Conservation (phyloP, 2,329 filamentous ascomycete genomes). For the Thelonectria discophora region DNA sequence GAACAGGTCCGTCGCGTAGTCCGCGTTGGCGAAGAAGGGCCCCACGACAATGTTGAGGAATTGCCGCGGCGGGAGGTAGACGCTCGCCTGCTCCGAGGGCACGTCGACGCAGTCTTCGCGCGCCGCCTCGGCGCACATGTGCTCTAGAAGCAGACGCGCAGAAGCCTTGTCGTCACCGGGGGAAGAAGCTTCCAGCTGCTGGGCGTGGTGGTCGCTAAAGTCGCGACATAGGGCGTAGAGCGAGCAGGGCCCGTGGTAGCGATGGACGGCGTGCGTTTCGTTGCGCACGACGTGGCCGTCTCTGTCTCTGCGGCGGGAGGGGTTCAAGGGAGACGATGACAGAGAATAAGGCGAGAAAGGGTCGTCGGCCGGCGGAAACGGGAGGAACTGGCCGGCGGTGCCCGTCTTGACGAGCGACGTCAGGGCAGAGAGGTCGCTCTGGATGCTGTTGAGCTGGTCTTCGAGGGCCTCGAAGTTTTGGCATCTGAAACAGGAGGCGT, state of each 20-base stretch:
- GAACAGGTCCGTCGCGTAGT: constrained; percentile 41
- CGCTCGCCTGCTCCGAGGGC: constrained; percentile 23
- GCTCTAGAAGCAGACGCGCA: constrained; percentile 29
- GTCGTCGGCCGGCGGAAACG: background rate
- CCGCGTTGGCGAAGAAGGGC: constrained; percentile 38
- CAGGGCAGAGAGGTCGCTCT: constrained; percentile 40
- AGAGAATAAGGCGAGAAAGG: no score
- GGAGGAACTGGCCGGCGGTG: constrained; percentile 22
- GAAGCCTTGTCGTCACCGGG: constrained; percentile 10
- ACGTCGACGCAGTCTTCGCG: constrained; percentile 37
- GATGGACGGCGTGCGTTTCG: constrained; percentile 31
- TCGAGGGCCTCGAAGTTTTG: constrained; percentile 43
- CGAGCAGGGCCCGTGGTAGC: constrained; percentile 39
- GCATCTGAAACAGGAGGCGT: constrained; percentile 33
- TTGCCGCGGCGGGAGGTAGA: constrained; percentile 38
- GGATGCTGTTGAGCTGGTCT: constrained; percentile 40
- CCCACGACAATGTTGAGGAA: constrained; percentile 39
- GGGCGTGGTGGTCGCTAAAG: constrained; percentile 34
- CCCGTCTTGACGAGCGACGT: constrained; percentile 39
- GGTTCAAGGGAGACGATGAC: no score
- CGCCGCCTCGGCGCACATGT: constrained; percentile 36
- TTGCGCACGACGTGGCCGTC: constrained; percentile 36
- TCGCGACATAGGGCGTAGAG: constrained; percentile 40
- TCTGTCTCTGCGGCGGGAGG: constrained; percentile 20
- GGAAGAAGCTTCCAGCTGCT: background rate